A percentile compares a stretch with the other conserved stretches of the same genome.
Evolutionary conservation across 805 yeast genomes (phyloP).

Genomic region (Kluyveromyces aestuarii): DNA sequence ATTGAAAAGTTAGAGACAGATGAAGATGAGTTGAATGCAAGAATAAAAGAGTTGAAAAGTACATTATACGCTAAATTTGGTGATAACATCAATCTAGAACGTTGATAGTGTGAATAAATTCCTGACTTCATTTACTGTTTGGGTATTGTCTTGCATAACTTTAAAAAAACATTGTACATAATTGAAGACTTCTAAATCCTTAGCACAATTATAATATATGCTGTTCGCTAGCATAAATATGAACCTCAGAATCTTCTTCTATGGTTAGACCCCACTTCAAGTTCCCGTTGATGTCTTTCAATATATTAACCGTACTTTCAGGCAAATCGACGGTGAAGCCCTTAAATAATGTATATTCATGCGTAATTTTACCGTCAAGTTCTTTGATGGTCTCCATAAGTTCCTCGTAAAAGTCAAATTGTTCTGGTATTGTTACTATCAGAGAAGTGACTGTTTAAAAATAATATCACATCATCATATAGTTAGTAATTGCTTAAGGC

Average conservation of each 20-base stretch:
- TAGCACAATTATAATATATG: not conserved
- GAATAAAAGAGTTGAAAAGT: slow-evolving; percentile 54
- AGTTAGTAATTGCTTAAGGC: not conserved
- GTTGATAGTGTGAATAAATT: slow-evolving; percentile 20
- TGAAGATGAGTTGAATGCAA: slow-evolving; percentile 43
- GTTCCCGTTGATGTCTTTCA: slow-evolving; percentile 11
- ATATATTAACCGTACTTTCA: slow-evolving; percentile 12
- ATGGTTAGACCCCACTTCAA: slow-evolving; percentile 15
- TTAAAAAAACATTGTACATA: not conserved
- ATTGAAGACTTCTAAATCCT: not conserved
- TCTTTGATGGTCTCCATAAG: slow-evolving; percentile 28
- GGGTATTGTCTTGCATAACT: not conserved
- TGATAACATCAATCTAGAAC: slow-evolving; percentile 75
- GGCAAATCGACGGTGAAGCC: slow-evolving; percentile 40
- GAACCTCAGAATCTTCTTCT: slow-evolving; percentile 24
- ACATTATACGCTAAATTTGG: slow-evolving; percentile 86
- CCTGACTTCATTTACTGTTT: not conserved
- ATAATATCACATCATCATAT: not conserved
- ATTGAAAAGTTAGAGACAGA: slow-evolving; percentile 39
- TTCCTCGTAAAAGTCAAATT: slow-evolving; percentile 8
- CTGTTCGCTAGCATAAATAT: slow-evolving; percentile 8
- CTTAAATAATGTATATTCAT: slow-evolving; percentile 39
- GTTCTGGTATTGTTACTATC: slow-evolving; percentile 1
- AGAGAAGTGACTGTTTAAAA: not conserved
- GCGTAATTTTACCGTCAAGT: slow-evolving; percentile 38